Evolutionary conservation across 345 rosid species (phyloP).

Genomic region (Moricandia arvensis): DNA sequence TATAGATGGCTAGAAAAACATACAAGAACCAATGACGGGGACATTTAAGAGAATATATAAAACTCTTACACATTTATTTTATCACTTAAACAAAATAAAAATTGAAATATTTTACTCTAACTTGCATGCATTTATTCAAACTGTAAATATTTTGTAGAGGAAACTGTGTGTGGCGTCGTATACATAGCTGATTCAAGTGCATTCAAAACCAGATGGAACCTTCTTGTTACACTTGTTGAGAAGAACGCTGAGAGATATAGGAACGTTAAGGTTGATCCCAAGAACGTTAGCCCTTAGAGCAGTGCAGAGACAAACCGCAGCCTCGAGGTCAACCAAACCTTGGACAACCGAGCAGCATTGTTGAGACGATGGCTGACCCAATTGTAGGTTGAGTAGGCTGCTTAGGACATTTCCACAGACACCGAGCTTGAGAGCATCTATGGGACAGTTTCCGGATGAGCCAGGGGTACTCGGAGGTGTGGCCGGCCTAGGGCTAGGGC

Average conservation of each 20-base stretch:
- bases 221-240: conserved; percentile 56
- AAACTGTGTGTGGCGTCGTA: not conserved
- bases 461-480: conserved; percentile 33
- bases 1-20: no score
- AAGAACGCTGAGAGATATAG: conserved; percentile 57
- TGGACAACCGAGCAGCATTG: conserved; percentile 55
- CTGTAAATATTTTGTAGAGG: no score
- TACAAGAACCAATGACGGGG: no score
- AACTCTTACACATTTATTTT: no score
- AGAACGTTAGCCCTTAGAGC: conserved; percentile 58
- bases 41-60: no score
- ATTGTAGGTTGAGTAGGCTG: conserved; percentile 36
- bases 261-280: conserved; percentile 56
- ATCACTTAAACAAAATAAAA: no score
- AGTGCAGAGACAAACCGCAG: conserved; percentile 74
- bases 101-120: no score
- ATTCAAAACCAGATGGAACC: conserved; percentile 49
- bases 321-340: conserved; percentile 61
- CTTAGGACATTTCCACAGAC: conserved; percentile 50
- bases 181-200: conserved; percentile 34
- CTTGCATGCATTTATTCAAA: no score
- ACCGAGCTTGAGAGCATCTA: conserved; percentile 56
- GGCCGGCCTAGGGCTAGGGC: not conserved
- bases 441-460: conserved; percentile 43
- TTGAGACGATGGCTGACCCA: conserved; percentile 44